Conservation (phyloP, 768 basidiomycete species). For the Hebeloma cylindrosporum region DNA sequence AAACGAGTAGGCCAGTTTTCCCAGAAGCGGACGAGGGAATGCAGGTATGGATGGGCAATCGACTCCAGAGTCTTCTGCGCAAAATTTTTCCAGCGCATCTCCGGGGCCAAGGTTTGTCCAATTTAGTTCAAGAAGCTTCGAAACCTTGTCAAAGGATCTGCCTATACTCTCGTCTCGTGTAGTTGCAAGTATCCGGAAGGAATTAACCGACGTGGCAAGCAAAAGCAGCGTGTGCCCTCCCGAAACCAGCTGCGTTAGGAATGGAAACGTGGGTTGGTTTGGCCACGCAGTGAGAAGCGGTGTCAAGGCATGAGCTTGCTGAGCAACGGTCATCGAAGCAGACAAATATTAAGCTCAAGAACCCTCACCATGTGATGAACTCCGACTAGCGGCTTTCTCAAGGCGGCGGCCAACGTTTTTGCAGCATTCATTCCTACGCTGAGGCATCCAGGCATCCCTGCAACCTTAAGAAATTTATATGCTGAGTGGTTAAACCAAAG, state of each 20-base stretch:
- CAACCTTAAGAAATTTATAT: not conserved
- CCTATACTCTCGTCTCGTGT: conserved; percentile 78
- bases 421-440: conserved; percentile 79
- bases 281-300: conserved; percentile 61
- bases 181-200: conserved; percentile 71
- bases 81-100: conserved; percentile 77
- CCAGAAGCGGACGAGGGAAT: conserved; percentile 50
- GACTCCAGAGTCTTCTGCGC: conserved; percentile 35
- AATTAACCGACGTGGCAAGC: conserved; percentile 56
- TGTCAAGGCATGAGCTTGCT: conserved; percentile 95
- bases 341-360: conserved; percentile 5
- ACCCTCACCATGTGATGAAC: conserved; percentile 92
- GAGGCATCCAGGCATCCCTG: conserved; percentile 81
- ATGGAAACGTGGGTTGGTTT: conserved; percentile 68
- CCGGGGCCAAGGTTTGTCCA: conserved; percentile 70
- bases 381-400: conserved; percentile 78
- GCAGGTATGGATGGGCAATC: conserved; percentile 33
- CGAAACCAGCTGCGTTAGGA: conserved; percentile 84
- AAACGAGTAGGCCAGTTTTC: conserved; percentile 73
- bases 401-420: conserved; percentile 78
- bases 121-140: conserved; percentile 64
- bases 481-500: conserved; percentile 3
- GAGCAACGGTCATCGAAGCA: conserved; percentile 2
- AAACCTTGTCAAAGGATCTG: conserved; percentile 80
- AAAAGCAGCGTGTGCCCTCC: conserved; percentile 95